Evolutionary conservation across 768 basidiomycete genomes (phyloP).

Genomic region (Lactarius indigo): DNA sequence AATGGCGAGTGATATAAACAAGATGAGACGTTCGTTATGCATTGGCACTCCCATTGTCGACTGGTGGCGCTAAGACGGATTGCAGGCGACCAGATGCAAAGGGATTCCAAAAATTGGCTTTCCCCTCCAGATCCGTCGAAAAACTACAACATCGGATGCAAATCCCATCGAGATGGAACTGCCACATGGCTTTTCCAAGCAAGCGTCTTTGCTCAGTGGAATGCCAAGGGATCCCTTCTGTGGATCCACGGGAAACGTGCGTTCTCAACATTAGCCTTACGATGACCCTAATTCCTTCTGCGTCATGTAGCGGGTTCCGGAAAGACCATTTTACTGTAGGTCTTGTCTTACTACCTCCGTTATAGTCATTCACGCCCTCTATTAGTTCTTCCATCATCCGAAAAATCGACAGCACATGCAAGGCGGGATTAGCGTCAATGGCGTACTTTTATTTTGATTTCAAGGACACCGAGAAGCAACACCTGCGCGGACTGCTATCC

Average conservation of each 20-base stretch:
- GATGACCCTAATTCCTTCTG: background rate
- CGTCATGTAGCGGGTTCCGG: background rate
- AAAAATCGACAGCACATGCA: background rate
- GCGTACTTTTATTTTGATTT: conserved; percentile 13
- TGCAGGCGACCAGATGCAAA: background rate
- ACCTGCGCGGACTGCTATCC: background rate
- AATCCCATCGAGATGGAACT: background rate
- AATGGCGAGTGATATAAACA: background rate
- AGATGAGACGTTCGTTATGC: background rate
- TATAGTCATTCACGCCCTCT: background rate
- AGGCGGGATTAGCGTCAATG: background rate
- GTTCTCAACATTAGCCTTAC: background rate
- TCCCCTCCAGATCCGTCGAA: conserved; percentile 12
- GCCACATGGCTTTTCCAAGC: conserved; percentile 1
- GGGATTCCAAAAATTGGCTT: background rate
- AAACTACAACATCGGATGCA: background rate
- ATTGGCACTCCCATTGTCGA: too few species aligned
- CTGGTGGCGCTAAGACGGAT: background rate
- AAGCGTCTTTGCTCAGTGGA: background rate
- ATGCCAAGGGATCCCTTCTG: background rate
- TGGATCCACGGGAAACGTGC: conserved; percentile 12
- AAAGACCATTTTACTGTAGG: conserved; percentile 8
- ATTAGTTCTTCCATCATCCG: conserved; percentile 1
- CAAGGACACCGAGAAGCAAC: conserved; percentile 2
- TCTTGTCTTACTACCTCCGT: background rate